Percentiles rank a stretch among this genome's conserved stretches.
These are phyloP conservation scores for Chaetomium tenue DNA, from an alignment of 495 filamentous ascomycete genomes.

Conservation along the genomic window DNA sequence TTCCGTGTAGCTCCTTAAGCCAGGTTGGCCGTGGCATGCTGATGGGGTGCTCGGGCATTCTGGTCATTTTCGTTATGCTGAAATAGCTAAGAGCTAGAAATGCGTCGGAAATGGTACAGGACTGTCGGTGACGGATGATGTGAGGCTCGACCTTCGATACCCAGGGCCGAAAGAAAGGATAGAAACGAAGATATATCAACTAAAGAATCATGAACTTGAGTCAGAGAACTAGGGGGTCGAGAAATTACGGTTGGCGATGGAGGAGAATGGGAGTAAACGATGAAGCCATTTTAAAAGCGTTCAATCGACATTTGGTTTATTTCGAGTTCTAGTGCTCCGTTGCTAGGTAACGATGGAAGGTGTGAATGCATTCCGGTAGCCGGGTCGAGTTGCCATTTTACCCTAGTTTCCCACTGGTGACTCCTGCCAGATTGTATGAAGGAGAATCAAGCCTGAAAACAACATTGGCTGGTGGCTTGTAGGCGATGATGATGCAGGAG, in stretches of 20 bases:
- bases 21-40: background rate
- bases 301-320: background rate
- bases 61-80: background rate
- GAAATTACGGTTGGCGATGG: background rate
- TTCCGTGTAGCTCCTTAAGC: background rate
- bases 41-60: background rate
- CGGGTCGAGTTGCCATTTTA: background rate
- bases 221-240: background rate
- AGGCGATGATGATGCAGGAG: background rate
- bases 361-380: background rate
- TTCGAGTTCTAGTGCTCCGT: background rate
- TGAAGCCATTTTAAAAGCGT: background rate
- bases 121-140: background rate
- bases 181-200: background rate
- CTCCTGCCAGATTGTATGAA: background rate
- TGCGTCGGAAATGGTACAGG: background rate
- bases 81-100: background rate
- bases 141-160: background rate
- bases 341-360: background rate
- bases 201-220: background rate
- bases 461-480: slow-evolving; percentile 1
- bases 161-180: background rate
- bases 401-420: background rate
- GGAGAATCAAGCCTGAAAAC: background rate
- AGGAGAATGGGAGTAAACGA: background rate